These are phyloP conservation scores for Ogataea pignaliae DNA, from an alignment of 805 yeast genomes.

Conservation along the genomic window DNA sequence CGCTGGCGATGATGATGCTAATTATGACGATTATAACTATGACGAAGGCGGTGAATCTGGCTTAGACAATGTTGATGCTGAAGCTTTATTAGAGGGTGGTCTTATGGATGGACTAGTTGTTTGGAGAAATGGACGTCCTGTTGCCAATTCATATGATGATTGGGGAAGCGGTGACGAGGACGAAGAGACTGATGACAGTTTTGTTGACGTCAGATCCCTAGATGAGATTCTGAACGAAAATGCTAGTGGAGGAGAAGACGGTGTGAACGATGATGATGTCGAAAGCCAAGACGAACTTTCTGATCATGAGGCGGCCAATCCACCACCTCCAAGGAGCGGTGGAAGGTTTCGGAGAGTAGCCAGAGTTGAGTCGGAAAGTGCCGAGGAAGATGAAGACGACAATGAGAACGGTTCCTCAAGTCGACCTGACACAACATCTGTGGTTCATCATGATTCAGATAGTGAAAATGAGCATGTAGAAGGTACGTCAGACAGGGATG, in stretches of 20 bases:
- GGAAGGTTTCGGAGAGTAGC: not conserved
- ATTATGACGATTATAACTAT: constrained; percentile 5
- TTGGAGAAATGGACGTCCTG: not conserved
- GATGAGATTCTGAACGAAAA: constrained; percentile 9
- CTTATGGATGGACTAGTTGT: not conserved
- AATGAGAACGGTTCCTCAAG: constrained; percentile 1
- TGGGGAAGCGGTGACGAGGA: constrained; percentile 12
- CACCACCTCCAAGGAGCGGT: not conserved
- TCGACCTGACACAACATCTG: no score
- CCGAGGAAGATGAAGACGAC: constrained; percentile 8
- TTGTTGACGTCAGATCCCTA: constrained; percentile 8
- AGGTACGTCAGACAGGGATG: no score
- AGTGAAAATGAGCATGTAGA: no score
- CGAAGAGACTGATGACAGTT: constrained; percentile 5
- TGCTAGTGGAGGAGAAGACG: not conserved
- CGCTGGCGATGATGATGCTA: constrained; percentile 9
- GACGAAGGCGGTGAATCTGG: constrained; percentile 18
- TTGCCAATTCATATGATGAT: constrained; percentile 1
- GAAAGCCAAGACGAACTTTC: not conserved
- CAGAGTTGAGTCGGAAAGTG: constrained; percentile 1
- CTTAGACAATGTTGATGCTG: constrained; percentile 11
- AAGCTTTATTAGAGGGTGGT: not conserved
- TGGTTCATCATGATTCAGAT: no score
- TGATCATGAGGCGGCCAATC: not conserved
- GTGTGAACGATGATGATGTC: not conserved